Conservation (phyloP, 768 basidiomycete genomes). For the Obba rivulosa region DNA sequence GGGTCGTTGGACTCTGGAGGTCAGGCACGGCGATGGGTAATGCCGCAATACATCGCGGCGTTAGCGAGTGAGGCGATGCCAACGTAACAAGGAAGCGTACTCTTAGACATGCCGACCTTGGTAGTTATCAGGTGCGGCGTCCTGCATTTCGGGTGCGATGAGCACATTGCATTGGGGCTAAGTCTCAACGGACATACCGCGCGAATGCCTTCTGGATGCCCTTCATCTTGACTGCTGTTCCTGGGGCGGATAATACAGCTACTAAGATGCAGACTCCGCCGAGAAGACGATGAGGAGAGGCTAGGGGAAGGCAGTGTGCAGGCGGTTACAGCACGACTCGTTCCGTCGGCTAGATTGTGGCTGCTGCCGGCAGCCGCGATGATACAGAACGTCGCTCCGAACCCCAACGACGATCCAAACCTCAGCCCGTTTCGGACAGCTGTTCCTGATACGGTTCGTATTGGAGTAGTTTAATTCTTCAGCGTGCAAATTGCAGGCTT, state of each 20-base stretch:
- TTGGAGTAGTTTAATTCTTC: too few species aligned
- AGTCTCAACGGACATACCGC: slow-evolving; percentile 14
- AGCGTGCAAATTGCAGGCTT: too few species aligned
- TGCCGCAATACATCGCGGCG: slow-evolving; percentile 1
- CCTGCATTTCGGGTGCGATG: slow-evolving; percentile 33
- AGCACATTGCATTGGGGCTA: neutral
- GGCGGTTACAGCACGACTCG: neutral
- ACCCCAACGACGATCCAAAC: too few species aligned
- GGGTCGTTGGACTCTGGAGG: slow-evolving; percentile 70
- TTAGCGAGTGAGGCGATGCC: slow-evolving; percentile 20
- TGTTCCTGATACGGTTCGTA: too few species aligned
- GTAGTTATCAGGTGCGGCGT: slow-evolving; percentile 88
- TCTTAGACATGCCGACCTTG: slow-evolving; percentile 90
- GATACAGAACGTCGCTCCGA: too few species aligned
- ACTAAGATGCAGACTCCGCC: too few species aligned
- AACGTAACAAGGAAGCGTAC: slow-evolving; percentile 35
- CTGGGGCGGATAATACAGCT: neutral
- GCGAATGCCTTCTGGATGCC: slow-evolving; percentile 25
- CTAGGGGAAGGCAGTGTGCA: neutral
- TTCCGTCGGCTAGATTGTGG: too few species aligned
- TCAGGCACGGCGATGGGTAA: slow-evolving; percentile 2
- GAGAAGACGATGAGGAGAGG: neutral
- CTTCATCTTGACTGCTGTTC: slow-evolving; percentile 16
- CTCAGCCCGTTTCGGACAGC: too few species aligned
- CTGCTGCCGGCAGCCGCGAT: too few species aligned